These are phyloP conservation scores for Rhodomyrtus tomentosa DNA, from an alignment of 345 rosid genomes.

Conservation along the genomic window DNA sequence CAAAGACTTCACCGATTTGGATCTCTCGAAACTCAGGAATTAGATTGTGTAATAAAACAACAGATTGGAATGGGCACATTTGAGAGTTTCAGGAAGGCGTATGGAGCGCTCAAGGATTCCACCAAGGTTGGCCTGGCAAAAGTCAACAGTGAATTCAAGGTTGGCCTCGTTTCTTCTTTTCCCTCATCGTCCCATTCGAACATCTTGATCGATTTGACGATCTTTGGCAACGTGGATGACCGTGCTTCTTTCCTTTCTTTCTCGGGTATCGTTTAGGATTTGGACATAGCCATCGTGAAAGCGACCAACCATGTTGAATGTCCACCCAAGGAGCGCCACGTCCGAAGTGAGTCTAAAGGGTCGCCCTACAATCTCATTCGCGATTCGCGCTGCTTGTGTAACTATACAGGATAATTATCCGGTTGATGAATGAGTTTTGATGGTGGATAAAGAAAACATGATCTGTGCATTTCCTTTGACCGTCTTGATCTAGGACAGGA, in stretches of 20 bases:
- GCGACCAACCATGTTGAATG: constrained; percentile 93
- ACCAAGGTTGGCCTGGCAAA: constrained; percentile 98
- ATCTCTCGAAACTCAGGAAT: not conserved
- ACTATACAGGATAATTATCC: not conserved
- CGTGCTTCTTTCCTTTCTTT: not conserved
- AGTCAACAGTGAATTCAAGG: constrained; percentile 98
- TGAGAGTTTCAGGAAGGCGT: constrained; percentile 78
- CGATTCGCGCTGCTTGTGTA: not conserved
- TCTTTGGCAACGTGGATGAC: not conserved
- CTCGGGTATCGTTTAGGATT: constrained; percentile 28
- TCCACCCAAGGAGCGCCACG: constrained; percentile 97
- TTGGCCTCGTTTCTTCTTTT: constrained; percentile 7
- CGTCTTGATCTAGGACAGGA: not conserved
- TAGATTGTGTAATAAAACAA: not conserved
- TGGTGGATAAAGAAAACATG: not conserved
- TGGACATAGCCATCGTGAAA: constrained; percentile 92
- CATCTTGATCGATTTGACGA: not conserved
- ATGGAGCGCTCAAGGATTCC: constrained; percentile 93
- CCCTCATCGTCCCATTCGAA: not conserved
- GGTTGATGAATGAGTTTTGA: not conserved
- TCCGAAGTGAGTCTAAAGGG: constrained; percentile 47
- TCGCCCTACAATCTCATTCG: not conserved
- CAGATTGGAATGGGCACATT: constrained; percentile 52
- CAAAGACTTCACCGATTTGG: not conserved
- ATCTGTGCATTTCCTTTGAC: not conserved